Conservation (phyloP, 1,284 basidiomycete species). For the Papiliotrema terrestris region DNA sequence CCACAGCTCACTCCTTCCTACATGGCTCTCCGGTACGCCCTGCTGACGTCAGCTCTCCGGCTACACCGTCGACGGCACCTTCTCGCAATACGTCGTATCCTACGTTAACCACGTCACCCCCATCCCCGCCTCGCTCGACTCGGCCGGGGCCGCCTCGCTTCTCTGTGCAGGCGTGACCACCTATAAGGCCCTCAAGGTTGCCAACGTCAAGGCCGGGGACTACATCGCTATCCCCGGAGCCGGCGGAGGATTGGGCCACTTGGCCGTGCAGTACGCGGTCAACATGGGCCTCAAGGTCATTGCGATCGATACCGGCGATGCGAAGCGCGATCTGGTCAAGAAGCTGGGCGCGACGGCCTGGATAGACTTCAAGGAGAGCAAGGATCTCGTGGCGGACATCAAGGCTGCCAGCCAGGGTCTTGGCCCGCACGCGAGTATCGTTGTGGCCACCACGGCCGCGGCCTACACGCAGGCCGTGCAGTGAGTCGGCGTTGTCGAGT, state of each 20-base stretch:
- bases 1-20: too few species aligned
- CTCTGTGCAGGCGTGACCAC: conserved; percentile 63
- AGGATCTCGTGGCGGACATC: conserved; percentile 40
- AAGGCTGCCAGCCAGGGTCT: conserved; percentile 61
- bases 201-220: conserved; percentile 66
- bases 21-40: too few species aligned
- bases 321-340: conserved; percentile 66
- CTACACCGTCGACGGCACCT: conserved; percentile 76
- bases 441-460: conserved; percentile 55
- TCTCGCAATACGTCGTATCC: conserved; percentile 70
- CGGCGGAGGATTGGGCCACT: conserved; percentile 50
- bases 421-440: conserved; percentile 71
- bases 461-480: conserved; percentile 53
- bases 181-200: conserved; percentile 79
- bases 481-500: conserved; percentile 29
- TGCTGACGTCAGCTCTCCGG: too few species aligned
- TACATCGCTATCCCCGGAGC: conserved; percentile 66
- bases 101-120: conserved; percentile 61
- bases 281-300: conserved; percentile 73
- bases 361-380: conserved; percentile 66
- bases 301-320: conserved; percentile 69
- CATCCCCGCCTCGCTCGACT: conserved; percentile 65
- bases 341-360: conserved; percentile 72
- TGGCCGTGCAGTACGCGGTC: conserved; percentile 71
- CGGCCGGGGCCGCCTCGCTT: conserved; percentile 71